phyloP scores from a whole-genome alignment of 495 filamentous ascomycete genomes.

The Bacidia rubella region DNA sequence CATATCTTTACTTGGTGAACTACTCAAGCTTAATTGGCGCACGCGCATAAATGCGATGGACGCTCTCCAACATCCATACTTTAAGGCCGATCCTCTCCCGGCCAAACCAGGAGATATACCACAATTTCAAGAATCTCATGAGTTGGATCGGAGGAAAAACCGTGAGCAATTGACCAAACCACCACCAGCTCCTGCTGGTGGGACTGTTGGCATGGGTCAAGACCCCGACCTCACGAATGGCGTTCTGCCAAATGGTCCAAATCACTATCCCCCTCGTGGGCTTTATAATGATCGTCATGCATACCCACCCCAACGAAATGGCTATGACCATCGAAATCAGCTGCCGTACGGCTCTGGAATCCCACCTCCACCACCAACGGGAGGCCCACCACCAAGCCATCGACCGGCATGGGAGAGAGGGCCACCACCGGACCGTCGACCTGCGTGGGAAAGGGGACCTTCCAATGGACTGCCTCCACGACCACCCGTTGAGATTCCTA shows the following conservation, averaged over 20 bases:
- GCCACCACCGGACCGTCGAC: constrained; percentile 13
- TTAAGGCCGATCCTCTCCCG: constrained; percentile 63
- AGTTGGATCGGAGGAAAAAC: constrained; percentile 81
- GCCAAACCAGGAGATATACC: constrained; percentile 72
- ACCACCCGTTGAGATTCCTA: constrained; percentile 15
- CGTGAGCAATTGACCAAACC: constrained; percentile 62
- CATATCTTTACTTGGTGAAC: constrained; percentile 64
- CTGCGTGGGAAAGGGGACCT: constrained; percentile 15
- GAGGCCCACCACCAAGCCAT: constrained; percentile 12
- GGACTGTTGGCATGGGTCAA: constrained; percentile 65
- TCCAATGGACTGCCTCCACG: constrained; percentile 18
- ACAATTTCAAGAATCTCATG: constrained; percentile 84
- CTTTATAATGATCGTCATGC: constrained; percentile 10
- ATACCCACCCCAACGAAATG: constrained; percentile 12
- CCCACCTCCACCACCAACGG: constrained; percentile 49
- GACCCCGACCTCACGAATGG: constrained; percentile 43
- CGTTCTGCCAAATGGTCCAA: constrained; percentile 1
- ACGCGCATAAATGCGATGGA: constrained; percentile 87
- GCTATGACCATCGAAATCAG: constrained; percentile 12
- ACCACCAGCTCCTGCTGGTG: constrained; percentile 82
- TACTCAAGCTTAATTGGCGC: constrained; percentile 80
- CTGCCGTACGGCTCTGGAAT: constrained; percentile 61
- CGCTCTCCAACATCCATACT: constrained; percentile 86
- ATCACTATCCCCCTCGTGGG: constrained; percentile 9
- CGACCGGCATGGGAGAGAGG: constrained; percentile 17